Base-by-base conservation (phyloP, 495 filamentous ascomycete species). In the Daldinia childiae region DNA sequence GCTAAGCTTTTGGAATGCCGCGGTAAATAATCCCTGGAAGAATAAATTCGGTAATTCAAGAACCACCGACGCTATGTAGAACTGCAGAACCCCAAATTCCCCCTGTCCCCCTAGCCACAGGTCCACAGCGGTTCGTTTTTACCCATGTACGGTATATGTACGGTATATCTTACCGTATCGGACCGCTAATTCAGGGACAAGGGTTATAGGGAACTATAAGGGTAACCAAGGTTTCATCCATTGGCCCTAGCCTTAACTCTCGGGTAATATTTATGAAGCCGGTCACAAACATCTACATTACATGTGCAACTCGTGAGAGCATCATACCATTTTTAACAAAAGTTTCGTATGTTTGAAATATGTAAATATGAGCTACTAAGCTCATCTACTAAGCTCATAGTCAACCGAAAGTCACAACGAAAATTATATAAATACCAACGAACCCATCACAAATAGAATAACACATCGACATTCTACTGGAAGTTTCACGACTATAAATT, bases 261-360 rank as follows among this genome's bases (percentile, higher is more conserved):
- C 68, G 62, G 68, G 68, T 43, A 56, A 48, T 71, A 66, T 27
- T 66, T 66, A 15, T 71, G 68, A 66, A 11, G 51, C 68, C 68
- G 62, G 62, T 59, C 30, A 50, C 62, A 54, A 17, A 57, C 58
- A 24, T 32, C 26, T 26, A 26, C 3, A 9, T 45, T 45, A 45
- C 41, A 19, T 45, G 41, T n/a, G 48, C 48, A 0, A 30, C 26
- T 70, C 68, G 41, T 4, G 39, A 65, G 39, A 62, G 41, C 19
- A 66, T 66, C 68, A 26, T 71, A 32, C 39, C 38, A 50, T 30
- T 52, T 34, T 57, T 21, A 24, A 4, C 8, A 24, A 3, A n/a
- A 0, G 3, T 19, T 43, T 43, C 39, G 15, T 43, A n/a, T 8
- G n/a, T 48, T 21, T 11, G 12, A 3, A 36, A 12, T 12, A 12